Evolutionary conservation across 202 grass and related monocot genomes (phyloP), one percentile per base, ranked within the genome.

Genomic region (Dendrocalamus latiflorus): DNA sequence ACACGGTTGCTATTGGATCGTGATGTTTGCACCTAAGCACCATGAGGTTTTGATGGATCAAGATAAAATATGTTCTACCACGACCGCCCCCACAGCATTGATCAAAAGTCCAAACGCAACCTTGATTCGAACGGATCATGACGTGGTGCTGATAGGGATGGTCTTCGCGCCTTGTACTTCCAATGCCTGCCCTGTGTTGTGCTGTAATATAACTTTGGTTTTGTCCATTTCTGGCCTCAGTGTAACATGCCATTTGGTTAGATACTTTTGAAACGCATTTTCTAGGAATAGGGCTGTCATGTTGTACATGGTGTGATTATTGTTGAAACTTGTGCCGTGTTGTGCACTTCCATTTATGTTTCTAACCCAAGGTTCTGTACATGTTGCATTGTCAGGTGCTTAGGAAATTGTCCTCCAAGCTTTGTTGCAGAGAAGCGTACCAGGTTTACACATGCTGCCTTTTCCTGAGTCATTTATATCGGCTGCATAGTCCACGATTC

Each of bases 231-330:
- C 24, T 70, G 85, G 75, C 79, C 28, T 73, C 78, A 34, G 2
- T 74, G 60, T 74, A 86, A 83, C 68, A 86, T 36, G 84, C 69
- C 88, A 86, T 90, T 83, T 87, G 77, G 68, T 79, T 86, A 87
- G 80, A 57, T 80, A 80, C 84, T 25, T 63, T 71, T 51, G n/a
- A 74, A 58, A 53, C 70, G 36, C 11, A 43, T 50, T 72, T 87
- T 74, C 5, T 90, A 90, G 89, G 75, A 81, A 84, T 84, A 87
- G 84, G 75, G 80, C 56, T 80, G 63, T 87, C 84, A 84, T 87
- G 80, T 76, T 90, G 89, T 90, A 90, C 84, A 90, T 90, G 89
- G 64, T 84, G 80, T 90, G 79, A 87, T 90, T 75, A 87, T 84
- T 84, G 84, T 87, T 80, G 75, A 81, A 84, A 55, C 80, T 38